These are phyloP conservation scores for Isatis lusitanica DNA, from an alignment of 441 rosid species.

Conservation along the genomic window DNA sequence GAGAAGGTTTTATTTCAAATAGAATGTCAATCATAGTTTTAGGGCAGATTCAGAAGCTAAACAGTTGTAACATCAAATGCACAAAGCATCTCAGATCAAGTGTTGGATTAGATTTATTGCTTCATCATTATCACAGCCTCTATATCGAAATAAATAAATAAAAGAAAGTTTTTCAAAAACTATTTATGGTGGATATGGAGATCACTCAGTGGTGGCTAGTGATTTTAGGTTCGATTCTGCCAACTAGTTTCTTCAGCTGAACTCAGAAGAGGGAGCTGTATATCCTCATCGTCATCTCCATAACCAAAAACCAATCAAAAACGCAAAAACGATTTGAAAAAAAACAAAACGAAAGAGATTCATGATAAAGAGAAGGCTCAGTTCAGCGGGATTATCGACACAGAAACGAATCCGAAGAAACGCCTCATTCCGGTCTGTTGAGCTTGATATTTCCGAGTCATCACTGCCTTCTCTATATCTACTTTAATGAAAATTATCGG, in stretches of 20 bases:
- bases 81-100: constrained; percentile 63
- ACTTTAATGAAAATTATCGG: neutral
- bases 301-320: neutral
- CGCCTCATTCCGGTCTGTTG: constrained; percentile 87
- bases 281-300: constrained; percentile 61
- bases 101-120: constrained; percentile 62
- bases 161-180: neutral
- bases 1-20: too few species aligned
- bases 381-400: constrained; percentile 92
- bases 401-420: constrained; percentile 49
- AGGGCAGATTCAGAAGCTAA: constrained; percentile 63
- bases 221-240: constrained; percentile 84
- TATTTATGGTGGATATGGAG: neutral
- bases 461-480: constrained; percentile 47
- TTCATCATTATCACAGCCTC: constrained; percentile 68
- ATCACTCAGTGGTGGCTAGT: constrained; percentile 67
- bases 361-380: constrained; percentile 46
- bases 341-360: too few species aligned
- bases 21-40: too few species aligned
- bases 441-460: constrained; percentile 85
- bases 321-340: neutral
- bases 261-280: constrained; percentile 82
- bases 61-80: constrained; percentile 39
- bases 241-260: constrained; percentile 63
- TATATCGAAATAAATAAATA: too few species aligned